Evolutionary conservation across 345 rosid species (phyloP).

Genomic region (Melaleuca quinquenervia): DNA sequence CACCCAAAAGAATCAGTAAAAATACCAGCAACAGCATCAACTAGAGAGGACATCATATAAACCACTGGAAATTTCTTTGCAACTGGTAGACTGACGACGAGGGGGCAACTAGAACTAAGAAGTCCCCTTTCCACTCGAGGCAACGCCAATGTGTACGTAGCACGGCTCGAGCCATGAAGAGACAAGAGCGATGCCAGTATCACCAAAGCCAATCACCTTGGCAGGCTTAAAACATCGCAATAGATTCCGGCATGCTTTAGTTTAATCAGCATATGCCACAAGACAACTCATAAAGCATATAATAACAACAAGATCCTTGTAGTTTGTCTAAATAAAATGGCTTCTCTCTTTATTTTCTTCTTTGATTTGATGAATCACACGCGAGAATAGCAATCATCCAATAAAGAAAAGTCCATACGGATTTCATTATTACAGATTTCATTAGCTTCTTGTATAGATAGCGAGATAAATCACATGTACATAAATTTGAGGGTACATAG

Average conservation of each 20-base stretch:
- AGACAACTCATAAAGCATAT: background rate
- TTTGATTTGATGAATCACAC: background rate
- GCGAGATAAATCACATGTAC: too few relatives aligned
- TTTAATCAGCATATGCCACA: background rate
- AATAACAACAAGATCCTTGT: background rate
- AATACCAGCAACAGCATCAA: background rate
- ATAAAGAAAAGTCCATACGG: background rate
- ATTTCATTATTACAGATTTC: background rate
- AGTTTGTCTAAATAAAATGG: background rate
- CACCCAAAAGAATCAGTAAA: background rate
- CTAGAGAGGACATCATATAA: background rate
- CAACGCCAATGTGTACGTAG: background rate
- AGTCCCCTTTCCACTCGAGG: background rate
- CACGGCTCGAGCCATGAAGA: background rate
- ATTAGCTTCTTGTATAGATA: too few relatives aligned
- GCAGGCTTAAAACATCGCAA: background rate
- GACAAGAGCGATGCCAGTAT: background rate
- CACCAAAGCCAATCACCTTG: background rate
- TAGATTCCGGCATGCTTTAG: background rate
- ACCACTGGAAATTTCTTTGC: background rate
- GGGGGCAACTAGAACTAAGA: background rate
- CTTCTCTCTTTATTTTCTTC: background rate
- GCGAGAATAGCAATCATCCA: background rate
- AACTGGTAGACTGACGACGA: background rate
- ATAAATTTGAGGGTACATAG: fast-evolving